These are phyloP conservation scores for Stentor roeselii DNA, from an alignment of 73 alveolate species.

Conservation along the genomic window DNA sequence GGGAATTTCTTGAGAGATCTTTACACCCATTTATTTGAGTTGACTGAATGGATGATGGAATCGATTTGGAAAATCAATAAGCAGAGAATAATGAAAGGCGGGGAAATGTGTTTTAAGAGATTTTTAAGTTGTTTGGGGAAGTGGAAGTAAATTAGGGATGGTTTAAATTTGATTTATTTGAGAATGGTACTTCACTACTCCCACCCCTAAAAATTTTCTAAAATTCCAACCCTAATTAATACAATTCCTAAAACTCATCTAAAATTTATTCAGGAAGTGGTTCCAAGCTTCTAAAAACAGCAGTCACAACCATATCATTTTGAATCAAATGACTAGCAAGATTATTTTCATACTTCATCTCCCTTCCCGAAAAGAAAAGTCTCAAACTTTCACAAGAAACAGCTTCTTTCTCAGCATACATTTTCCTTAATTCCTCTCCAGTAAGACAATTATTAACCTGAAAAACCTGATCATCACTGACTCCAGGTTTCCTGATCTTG, in stretches of 20 bases:
- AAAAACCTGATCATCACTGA: neutral
- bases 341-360: neutral
- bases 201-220: no score
- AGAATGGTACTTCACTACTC: no score
- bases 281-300: neutral
- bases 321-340: neutral
- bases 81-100: no score
- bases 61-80: no score
- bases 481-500: neutral
- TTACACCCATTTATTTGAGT: neutral
- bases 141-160: no score
- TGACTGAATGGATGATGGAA: neutral
- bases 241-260: no score
- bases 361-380: slow-evolving; percentile 14
- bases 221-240: no score
- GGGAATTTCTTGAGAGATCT: slow-evolving; percentile 25
- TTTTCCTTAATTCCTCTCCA: neutral
- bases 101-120: no score
- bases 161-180: no score
- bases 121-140: no score
- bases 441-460: neutral
- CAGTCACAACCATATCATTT: neutral
- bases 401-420: neutral
- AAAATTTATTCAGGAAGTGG: no score
- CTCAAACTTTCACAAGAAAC: neutral